Evolutionary conservation across 768 basidiomycete genomes (phyloP).

Genomic region (Mycena maculata): DNA sequence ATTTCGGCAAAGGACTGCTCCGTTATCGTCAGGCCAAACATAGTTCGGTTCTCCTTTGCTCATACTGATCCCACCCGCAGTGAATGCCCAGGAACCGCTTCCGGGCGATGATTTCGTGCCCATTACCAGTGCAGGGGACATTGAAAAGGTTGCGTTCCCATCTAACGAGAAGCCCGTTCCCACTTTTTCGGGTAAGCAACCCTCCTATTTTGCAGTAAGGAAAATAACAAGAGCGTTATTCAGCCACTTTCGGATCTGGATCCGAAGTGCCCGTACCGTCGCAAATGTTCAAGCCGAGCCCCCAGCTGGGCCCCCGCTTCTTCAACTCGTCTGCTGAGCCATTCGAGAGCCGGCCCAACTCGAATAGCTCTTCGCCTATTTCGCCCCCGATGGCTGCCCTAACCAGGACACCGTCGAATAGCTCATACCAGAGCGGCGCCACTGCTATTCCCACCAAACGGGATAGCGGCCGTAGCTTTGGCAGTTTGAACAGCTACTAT

Average conservation of each 20-base stretch:
- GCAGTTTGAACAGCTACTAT: constrained; percentile 50
- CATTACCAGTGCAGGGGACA: constrained; percentile 44
- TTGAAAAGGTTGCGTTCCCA: constrained; percentile 75
- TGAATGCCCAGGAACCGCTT: constrained; percentile 65
- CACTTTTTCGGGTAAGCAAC: constrained; percentile 56
- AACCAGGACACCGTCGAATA: constrained; percentile 49
- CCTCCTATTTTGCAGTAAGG: constrained; percentile 24
- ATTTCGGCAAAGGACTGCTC: constrained; percentile 82
- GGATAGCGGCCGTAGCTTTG: constrained; percentile 55
- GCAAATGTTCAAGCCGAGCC: constrained; percentile 50
- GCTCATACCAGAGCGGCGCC: constrained; percentile 43
- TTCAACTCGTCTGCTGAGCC: constrained; percentile 54
- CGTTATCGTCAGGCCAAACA: constrained; percentile 66
- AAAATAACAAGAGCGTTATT: no score
- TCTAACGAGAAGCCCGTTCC: constrained; percentile 63
- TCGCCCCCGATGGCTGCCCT: constrained; percentile 49
- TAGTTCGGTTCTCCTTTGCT: not conserved
- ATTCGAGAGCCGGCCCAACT: constrained; percentile 48
- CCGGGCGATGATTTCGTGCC: constrained; percentile 56
- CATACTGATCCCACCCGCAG: constrained; percentile 48
- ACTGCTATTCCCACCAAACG: constrained; percentile 47
- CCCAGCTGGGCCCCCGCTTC: constrained; percentile 61
- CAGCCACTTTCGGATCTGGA: constrained; percentile 48
- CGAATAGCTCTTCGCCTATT: constrained; percentile 38
- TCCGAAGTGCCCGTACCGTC: constrained; percentile 49